Evolutionary conservation across 2,329 filamentous ascomycete species (phyloP).

Genomic region (Dactylellina cionopaga): DNA sequence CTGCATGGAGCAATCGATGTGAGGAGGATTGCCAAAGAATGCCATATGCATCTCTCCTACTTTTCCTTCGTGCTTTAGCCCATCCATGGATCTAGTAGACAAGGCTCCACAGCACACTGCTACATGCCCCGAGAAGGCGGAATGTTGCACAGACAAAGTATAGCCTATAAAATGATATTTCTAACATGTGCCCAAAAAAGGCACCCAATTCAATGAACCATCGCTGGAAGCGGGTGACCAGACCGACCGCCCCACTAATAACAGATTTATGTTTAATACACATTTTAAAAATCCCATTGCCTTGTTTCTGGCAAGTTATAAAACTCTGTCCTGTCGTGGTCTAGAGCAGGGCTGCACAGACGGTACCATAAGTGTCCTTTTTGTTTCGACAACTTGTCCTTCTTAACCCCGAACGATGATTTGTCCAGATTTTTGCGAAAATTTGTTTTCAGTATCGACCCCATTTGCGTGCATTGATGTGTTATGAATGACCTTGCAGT

Average conservation of each 20-base stretch:
- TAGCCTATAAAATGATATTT: not conserved
- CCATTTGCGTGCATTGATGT: not conserved
- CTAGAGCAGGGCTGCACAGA: slow-evolving; percentile 9
- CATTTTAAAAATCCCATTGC: slow-evolving; percentile 36
- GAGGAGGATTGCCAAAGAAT: slow-evolving; percentile 3
- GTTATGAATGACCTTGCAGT: slow-evolving; percentile 7
- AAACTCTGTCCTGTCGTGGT: slow-evolving; percentile 16
- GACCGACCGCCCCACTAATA: too few relatives aligned
- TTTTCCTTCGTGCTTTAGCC: not conserved
- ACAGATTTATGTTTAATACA: not conserved
- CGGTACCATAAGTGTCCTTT: not conserved
- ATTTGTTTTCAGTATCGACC: not conserved
- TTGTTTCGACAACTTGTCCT: too few relatives aligned
- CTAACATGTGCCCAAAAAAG: not conserved
- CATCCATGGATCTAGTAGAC: not conserved
- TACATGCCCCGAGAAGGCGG: not conserved
- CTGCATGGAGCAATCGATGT: slow-evolving; percentile 13
- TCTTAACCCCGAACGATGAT: slow-evolving; percentile 8
- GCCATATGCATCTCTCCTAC: not conserved
- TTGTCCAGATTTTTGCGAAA: not conserved
- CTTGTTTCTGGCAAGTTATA: slow-evolving; percentile 44
- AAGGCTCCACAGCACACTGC: not conserved
- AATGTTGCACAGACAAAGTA: slow-evolving; percentile 10
- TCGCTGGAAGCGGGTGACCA: not conserved
- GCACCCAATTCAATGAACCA: not conserved